Evolutionary conservation across 2,329 filamentous ascomycete species (phyloP), one percentile per base, ranked within the genome.

Genomic region (Ascochyta koolunga): DNA sequence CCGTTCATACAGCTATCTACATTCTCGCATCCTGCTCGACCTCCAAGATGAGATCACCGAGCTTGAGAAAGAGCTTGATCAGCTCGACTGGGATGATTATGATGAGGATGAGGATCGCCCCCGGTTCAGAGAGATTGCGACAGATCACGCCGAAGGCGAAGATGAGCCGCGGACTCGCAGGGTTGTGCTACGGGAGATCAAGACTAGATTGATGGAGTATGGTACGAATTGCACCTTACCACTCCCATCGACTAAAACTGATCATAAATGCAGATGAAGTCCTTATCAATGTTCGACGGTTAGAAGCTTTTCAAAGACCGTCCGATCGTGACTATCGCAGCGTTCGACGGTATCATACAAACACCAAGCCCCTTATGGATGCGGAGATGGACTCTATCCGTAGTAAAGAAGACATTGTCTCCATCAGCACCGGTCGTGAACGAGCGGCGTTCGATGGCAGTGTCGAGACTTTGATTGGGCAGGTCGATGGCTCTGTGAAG

Each of bases 371-470:
- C 0, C 63, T 78, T 1, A 61, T 73, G 48, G 66, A 71, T 25
- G 67, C 70, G 7, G 71, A 72, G 35, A 67, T 68, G 58, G 69
- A 70, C 13, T 74, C 68, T 10, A 72, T 79, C n/a, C 69, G 67
- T 25, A 68, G 63, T 33, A 74, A 76, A 58, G 76, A 78, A 64
- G 76, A 79, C 50, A 72, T 73, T 16, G 61, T 78, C 1, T 76
- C 72, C 0, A 62, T 79, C 0, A 63, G 69, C 8, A 68, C 62
- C 10, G 77, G 76, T 1, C 69, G 77, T 9, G 77, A 79, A 50
- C 73, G 75, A 62, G 75, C 75, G 11, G 67, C 60, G 1, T 78
- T 79, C 35, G 77, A 79, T 22, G 70, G 71, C 3, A 61, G 72
- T 7, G 68, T 79, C 1, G 76, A 78, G 41, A 67, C 61, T 0